Evolutionary conservation across 352 stramenopile species (phyloP).

Genomic region (Hyaloperonospora brassicae): DNA sequence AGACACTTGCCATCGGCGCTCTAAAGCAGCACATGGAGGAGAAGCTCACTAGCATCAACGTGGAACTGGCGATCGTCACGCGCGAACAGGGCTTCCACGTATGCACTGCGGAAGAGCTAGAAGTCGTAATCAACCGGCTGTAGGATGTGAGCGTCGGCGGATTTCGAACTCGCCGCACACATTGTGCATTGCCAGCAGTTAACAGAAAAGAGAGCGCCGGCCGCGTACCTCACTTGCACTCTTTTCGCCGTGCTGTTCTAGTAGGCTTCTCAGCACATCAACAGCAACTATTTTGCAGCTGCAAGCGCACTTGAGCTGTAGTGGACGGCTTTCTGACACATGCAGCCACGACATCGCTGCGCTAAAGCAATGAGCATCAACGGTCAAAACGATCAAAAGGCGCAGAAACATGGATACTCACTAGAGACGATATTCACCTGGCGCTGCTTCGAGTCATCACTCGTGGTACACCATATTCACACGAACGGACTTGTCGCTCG

Average conservation of each 20-base stretch:
- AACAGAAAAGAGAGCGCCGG: constrained; percentile 17
- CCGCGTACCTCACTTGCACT: constrained; percentile 17
- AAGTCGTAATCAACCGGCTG: constrained; percentile 82
- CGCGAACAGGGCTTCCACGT: constrained; percentile 94
- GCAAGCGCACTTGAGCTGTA: too few relatives aligned
- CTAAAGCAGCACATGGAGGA: constrained; percentile 99
- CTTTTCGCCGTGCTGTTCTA: too few relatives aligned
- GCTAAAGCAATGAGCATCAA: too few relatives aligned
- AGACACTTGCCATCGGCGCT: constrained; percentile 92
- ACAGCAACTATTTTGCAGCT: not conserved
- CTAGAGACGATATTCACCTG: too few relatives aligned
- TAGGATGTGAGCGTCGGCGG: constrained; percentile 23
- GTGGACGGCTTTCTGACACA: not conserved
- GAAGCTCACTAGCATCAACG: constrained; percentile 97
- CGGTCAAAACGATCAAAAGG: too few relatives aligned
- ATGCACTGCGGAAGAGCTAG: constrained; percentile 89
- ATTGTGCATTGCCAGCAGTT: constrained; percentile 8
- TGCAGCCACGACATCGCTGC: not conserved
- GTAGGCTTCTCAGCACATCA: too few relatives aligned
- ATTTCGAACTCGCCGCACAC: constrained; percentile 1
- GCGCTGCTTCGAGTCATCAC: too few relatives aligned
- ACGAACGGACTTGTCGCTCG: not conserved
- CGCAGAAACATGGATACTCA: too few relatives aligned
- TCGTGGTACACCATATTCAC: too few relatives aligned
- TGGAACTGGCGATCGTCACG: constrained; percentile 96